Conservation (phyloP, 805 yeast species). For the Scheffersomyces lignosus region DNA sequence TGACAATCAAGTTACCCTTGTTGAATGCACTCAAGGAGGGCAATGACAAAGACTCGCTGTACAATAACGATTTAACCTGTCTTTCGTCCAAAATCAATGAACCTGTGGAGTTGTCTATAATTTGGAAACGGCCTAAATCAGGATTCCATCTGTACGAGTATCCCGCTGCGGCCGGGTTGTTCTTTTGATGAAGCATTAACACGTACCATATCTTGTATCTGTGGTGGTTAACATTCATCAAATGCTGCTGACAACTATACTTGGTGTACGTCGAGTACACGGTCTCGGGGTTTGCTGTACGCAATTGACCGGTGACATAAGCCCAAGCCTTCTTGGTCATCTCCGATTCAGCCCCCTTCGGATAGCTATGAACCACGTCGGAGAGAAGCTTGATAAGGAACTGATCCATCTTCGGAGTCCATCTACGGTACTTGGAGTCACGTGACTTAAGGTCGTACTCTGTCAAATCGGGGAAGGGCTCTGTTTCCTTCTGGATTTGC, state of each 20-base stretch:
- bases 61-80: conserved; percentile 30
- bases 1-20: conserved; percentile 34
- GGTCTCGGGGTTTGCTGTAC: conserved; percentile 39
- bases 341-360: conserved; percentile 27
- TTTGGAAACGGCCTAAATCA: conserved; percentile 31
- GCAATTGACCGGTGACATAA: conserved; percentile 33
- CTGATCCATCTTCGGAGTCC: conserved; percentile 42
- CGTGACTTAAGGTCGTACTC: conserved; percentile 33
- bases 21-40: conserved; percentile 29
- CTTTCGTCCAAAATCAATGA: conserved; percentile 30
- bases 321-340: conserved; percentile 41
- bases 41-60: conserved; percentile 29
- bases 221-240: conserved; percentile 35
- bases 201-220: conserved; percentile 36
- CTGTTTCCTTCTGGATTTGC: conserved; percentile 4
- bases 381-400: conserved; percentile 29
- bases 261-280: conserved; percentile 42
- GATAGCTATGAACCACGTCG: conserved; percentile 37
- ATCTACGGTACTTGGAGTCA: conserved; percentile 37
- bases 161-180: conserved; percentile 14
- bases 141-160: conserved; percentile 39
- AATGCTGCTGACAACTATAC: conserved; percentile 39
- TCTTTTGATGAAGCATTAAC: conserved; percentile 31
- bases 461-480: conserved; percentile 19
- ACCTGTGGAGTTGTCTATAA: conserved; percentile 25